Base-by-base conservation (phyloP, 2,329 filamentous ascomycete genomes). In the Fusarium papillatum region DNA sequence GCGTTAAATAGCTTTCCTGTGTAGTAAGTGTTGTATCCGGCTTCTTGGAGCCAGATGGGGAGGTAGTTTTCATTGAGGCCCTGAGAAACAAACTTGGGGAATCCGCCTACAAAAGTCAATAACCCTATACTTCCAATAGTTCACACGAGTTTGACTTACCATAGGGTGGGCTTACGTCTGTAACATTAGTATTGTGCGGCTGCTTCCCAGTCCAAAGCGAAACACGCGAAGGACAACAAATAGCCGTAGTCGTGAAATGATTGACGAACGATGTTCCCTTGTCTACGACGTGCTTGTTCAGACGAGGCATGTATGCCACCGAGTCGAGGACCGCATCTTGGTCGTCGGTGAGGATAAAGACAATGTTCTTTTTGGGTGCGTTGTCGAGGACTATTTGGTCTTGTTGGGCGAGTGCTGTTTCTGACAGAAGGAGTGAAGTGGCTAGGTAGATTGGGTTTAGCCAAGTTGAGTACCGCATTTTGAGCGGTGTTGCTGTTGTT, bases 1-100 rank as follows among this genome's bases (percentile, higher is more conserved):
- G 88, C 86, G 75, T 95, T 95, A 83, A 93, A 93, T 7, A 94
- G 85, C 79, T 95, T 95, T n/a, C 92, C 93, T 0, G 90, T 90
- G 77, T 95, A 95, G 78, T 93, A 94, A 0, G 93, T 94, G 74
- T 90, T 90, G 79, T 95, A 95, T 0, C 92, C 93, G 0, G 89
- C 90, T 6, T 89, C 81, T 75, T 94, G 91, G n/a, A 95, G 83
- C 93, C 93, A 95, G 0, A 95, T 81, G 0, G 93, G 93, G 0
- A 95, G 86, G 71, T 93, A 94, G 41, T 92, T 88, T 2, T 92
- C 88, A 69, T 95, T 94, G 71, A 91, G 87, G 1, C 93, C 93
- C 64, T 93, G 87, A 5, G 85, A 84, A 17, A 94, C 84, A 68
- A 95, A 93, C 77, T 94, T 94, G 2, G 90, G 90, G 76, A 92